Base-by-base conservation (phyloP, 2,329 filamentous ascomycete species). In the Botrytis porri region DNA sequence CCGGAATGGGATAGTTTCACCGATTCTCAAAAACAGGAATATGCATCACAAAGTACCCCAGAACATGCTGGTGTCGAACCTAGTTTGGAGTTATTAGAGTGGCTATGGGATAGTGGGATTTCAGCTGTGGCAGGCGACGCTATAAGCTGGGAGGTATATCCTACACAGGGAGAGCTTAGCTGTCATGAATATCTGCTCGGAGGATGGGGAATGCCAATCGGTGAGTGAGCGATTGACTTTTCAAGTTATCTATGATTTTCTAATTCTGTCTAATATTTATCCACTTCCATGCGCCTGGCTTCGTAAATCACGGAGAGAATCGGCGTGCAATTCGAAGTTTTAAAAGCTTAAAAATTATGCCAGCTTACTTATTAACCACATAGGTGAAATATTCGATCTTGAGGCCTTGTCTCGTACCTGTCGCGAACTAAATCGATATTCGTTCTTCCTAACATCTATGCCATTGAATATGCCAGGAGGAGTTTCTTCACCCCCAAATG, bases 401-500 rank as follows among this genome's bases (percentile, higher is more conserved):
- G 80, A 80, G 37, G 72, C 71, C 32, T 71, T 81, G 67, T 74
- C 79, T 5, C 66, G 82, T 63, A 85, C 86, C 51, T 89, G 89
- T 77, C 84, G 85, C 78, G 83, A 84, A 78, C 83, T 85, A 69
- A 82, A 83, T 16, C 82, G 85, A 41, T 91, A 88, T 80, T 86
- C 84, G 12, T 92, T 92, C 78, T 85, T 92, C 82, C 83, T 92
- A 37, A 87, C 87, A 0, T 90, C 87, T 71, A 84, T 83, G 20
- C 89, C 89, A 1, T 80, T 89, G 54, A 90, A 90, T 78, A 71
- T 78, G 18, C 67, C 71, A 32, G 77, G 77, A 12, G 77, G 77
- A 14, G 71, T 79, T 51, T 77, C 77, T 20, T 78, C 75, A 51
- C 77, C 75, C 14, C 74, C 76, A 5, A 78, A 78, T 74, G 78